Evolutionary conservation across 345 rosid species (phyloP).

Genomic region (Ailanthus altissimus): DNA sequence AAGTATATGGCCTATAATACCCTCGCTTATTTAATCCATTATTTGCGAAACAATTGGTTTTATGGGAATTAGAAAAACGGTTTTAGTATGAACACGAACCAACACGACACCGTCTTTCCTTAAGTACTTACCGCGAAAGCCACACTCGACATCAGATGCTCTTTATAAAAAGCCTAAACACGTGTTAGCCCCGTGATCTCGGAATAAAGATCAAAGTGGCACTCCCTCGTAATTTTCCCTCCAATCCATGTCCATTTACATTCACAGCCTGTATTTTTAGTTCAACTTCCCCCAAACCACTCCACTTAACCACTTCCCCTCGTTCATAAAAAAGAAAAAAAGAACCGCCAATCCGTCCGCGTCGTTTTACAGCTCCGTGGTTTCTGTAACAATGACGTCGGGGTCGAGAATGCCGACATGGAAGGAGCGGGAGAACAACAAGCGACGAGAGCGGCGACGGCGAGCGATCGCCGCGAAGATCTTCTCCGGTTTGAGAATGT

Average conservation of each 20-base stretch:
- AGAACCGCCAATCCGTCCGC: conserved; percentile 11
- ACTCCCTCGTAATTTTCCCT: conserved; percentile 23
- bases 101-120: not conserved
- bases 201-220: conserved; percentile 37
- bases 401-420: conserved; percentile 95
- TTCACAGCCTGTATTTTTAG: conserved; percentile 17
- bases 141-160: not conserved
- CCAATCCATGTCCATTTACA: conserved; percentile 21
- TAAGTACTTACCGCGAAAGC: not conserved
- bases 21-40: not conserved
- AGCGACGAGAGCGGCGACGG: conserved; percentile 83
- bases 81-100: not conserved
- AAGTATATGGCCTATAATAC: not conserved
- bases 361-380: conserved; percentile 12
- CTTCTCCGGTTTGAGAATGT: conserved; percentile 80
- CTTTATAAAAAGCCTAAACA: conserved; percentile 55
- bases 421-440: conserved; percentile 99
- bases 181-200: conserved; percentile 62
- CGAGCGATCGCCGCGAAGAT: conserved; percentile 97
- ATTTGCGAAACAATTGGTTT: not conserved
- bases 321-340: not conserved
- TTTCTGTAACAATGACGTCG: conserved; percentile 61
- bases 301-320: conserved; percentile 27
- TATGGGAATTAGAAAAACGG: not conserved
- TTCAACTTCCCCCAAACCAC: conserved; percentile 30